A percentile compares a stretch with the other conserved stretches of the same genome.
Evolutionary conservation across 2,329 filamentous ascomycete species (phyloP).

Genomic region (Dactylellina drechsleri): DNA sequence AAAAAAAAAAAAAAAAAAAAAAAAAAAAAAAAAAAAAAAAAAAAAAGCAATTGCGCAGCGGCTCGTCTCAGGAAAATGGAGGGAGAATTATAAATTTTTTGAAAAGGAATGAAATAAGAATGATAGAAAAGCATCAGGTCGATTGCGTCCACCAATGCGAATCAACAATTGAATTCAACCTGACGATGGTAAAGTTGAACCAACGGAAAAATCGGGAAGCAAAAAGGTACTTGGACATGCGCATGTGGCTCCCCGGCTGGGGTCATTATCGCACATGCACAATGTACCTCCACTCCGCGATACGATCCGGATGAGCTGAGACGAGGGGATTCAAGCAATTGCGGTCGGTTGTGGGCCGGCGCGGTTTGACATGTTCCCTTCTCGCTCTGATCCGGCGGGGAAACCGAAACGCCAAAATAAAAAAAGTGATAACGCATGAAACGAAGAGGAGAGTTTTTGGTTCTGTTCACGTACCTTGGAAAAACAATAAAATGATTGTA

Average conservation of each 20-base stretch:
- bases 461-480: no score
- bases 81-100: no score
- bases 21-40: no score
- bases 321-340: not conserved
- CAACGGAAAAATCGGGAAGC: slow-evolving; percentile 54
- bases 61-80: no score
- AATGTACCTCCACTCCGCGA: not conserved
- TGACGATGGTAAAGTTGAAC: slow-evolving; percentile 26
- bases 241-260: not conserved
- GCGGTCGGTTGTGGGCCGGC: no score
- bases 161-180: slow-evolving; percentile 25
- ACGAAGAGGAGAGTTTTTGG: no score
- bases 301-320: not conserved
- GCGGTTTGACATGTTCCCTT: no score
- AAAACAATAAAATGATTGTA: no score
- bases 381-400: not conserved
- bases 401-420: slow-evolving; percentile 2
- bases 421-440: no score
- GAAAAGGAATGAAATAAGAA: not conserved
- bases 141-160: slow-evolving; percentile 15
- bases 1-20: no score
- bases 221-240: slow-evolving; percentile 10
- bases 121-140: not conserved
- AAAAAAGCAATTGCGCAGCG: no score
- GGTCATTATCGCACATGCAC: not conserved